Conservation (phyloP, 495 filamentous ascomycete species). For the Hypoxylon intermedium region DNA sequence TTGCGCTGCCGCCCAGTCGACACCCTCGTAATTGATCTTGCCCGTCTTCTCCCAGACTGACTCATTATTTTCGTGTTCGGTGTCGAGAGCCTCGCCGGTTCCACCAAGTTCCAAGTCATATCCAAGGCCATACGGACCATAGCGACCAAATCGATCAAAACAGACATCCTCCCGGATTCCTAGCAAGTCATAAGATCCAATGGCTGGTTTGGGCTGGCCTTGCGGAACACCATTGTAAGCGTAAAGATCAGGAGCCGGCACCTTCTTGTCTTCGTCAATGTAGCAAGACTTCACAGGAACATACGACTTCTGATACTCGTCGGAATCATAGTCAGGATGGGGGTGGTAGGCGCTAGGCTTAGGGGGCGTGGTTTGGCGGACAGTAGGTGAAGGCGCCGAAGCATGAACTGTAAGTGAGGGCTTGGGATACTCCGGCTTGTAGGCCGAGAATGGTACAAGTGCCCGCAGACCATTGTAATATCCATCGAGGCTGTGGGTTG, state of each 20-base stretch:
- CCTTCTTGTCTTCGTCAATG: slow-evolving; percentile 66
- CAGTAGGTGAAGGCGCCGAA: slow-evolving; percentile 38
- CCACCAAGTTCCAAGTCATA: slow-evolving; percentile 80
- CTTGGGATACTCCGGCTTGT: slow-evolving; percentile 78
- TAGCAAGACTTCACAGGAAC: slow-evolving; percentile 76
- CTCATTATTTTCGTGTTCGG: slow-evolving; percentile 73
- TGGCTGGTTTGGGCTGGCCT: slow-evolving; percentile 79
- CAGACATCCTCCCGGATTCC: slow-evolving; percentile 85
- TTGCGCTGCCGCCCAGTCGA: slow-evolving; percentile 82
- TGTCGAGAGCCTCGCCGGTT: slow-evolving; percentile 75
- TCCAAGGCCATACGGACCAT: slow-evolving; percentile 89
- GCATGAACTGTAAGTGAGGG: slow-evolving; percentile 42
- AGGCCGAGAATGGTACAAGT: slow-evolving; percentile 66
- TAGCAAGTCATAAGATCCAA: slow-evolving; percentile 80
- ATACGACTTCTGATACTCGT: slow-evolving; percentile 64
- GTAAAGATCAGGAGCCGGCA: slow-evolving; percentile 69
- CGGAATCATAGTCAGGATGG: slow-evolving; percentile 70
- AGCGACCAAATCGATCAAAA: slow-evolving; percentile 89
- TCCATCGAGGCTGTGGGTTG: slow-evolving; percentile 61
- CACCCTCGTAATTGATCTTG: slow-evolving; percentile 74
- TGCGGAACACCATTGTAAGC: slow-evolving; percentile 75
- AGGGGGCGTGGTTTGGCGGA: slow-evolving; percentile 49
- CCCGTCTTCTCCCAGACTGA: slow-evolving; percentile 71
- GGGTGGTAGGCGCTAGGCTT: slow-evolving; percentile 69
- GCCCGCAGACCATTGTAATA: slow-evolving; percentile 81